These are phyloP conservation scores for Ascocoryne sarcoides DNA, from an alignment of 2,329 filamentous ascomycete species.

Conservation along the genomic window DNA sequence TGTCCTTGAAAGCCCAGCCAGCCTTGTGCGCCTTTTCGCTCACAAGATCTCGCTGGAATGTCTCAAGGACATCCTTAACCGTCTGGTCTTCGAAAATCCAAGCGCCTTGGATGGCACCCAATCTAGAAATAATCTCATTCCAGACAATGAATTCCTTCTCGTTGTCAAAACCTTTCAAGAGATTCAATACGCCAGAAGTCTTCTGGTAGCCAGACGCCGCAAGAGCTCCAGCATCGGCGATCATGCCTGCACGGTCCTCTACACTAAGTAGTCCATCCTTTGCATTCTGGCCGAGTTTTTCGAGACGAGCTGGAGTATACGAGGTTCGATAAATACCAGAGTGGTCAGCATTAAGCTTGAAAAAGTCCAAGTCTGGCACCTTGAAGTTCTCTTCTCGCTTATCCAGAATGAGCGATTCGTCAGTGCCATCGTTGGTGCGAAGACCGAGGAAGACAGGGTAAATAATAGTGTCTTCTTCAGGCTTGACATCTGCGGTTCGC, in stretches of 20 bases:
- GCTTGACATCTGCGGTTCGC: conserved; percentile 83
- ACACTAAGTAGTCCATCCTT: conserved; percentile 72
- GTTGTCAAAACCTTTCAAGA: conserved; percentile 76
- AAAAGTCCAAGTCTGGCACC: conserved; percentile 75
- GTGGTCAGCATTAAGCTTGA: conserved; percentile 94
- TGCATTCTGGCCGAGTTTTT: conserved; percentile 81
- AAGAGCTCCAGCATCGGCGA: conserved; percentile 83
- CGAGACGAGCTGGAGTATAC: conserved; percentile 73
- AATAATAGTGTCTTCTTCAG: conserved; percentile 80
- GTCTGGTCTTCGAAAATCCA: conserved; percentile 82
- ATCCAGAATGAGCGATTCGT: conserved; percentile 63
- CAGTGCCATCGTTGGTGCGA: conserved; percentile 72
- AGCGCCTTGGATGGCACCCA: conserved; percentile 69
- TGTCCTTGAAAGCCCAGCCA: conserved; percentile 79
- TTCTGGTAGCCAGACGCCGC: conserved; percentile 88
- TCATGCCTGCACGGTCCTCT: conserved; percentile 90
- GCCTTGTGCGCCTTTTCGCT: conserved; percentile 74
- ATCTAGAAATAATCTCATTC: conserved; percentile 78
- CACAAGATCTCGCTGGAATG: conserved; percentile 72
- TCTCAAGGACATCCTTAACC: conserved; percentile 66
- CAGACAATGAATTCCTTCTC: conserved; percentile 90
- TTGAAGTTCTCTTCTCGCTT: conserved; percentile 71
- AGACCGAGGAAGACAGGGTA: conserved; percentile 87
- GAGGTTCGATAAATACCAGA: conserved; percentile 86
- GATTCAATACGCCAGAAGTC: conserved; percentile 77